Percentiles rank a stretch among this genome's conserved stretches.
Conservation (phyloP, 192 early-diverging fungal species). For the Coemansia sp. region DNA sequence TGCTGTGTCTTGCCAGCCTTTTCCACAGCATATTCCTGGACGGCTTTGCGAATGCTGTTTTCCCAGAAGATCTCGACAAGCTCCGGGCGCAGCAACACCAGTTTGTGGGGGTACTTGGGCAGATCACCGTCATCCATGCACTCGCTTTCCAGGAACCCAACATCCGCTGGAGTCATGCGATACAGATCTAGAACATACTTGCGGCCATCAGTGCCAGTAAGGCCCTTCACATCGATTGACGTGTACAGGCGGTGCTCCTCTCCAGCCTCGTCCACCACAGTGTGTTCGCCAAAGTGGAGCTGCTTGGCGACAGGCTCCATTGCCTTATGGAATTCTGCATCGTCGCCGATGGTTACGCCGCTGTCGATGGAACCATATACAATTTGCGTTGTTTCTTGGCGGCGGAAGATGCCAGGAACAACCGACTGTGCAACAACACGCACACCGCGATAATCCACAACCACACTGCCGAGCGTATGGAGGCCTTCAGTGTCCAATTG, state of each 20-base stretch:
- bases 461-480: conserved; percentile 84
- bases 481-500: conserved; percentile 76
- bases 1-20: conserved; percentile 35
- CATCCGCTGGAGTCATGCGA: conserved; percentile 87
- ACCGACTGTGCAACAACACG: conserved; percentile 93
- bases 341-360: conserved; percentile 69
- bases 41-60: conserved; percentile 65
- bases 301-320: conserved; percentile 71
- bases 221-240: conserved; percentile 89
- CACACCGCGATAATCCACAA: conserved; percentile 89
- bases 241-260: conserved; percentile 67
- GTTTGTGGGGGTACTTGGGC: conserved; percentile 81
- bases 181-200: conserved; percentile 92
- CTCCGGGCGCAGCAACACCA: conserved; percentile 84
- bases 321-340: conserved; percentile 72
- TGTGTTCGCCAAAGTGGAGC: conserved; percentile 79
- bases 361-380: conserved; percentile 91
- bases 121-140: conserved; percentile 55
- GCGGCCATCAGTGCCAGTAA: conserved; percentile 88
- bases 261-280: conserved; percentile 68
- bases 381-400: conserved; percentile 72
- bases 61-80: conserved; percentile 85
- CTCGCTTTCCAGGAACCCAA: conserved; percentile 80
- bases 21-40: conserved; percentile 43
- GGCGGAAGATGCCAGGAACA: conserved; percentile 82